Percentiles rank a stretch among this genome's conserved stretches.
Conservation (phyloP, 2,329 filamentous ascomycete species). For the Diaporthe humulicola region DNA sequence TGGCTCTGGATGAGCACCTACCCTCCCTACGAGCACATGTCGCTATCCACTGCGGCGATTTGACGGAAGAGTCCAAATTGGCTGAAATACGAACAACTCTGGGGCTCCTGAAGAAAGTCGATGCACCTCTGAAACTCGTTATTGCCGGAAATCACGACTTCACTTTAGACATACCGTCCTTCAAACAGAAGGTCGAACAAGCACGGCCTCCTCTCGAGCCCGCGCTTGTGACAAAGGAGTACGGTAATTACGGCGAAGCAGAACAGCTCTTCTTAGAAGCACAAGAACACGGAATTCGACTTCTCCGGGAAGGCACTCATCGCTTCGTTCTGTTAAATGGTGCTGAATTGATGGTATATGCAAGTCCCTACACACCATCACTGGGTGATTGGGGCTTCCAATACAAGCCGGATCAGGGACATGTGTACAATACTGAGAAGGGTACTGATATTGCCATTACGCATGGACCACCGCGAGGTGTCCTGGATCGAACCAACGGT, state of each 20-base stretch:
- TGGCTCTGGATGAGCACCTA: conserved; percentile 38
- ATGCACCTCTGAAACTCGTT: conserved; percentile 64
- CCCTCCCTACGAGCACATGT: conserved; percentile 55
- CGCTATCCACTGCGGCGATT: conserved; percentile 65
- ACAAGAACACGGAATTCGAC: conserved; percentile 55
- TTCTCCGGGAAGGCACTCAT: conserved; percentile 65
- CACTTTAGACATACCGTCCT: conserved; percentile 52
- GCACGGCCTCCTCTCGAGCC: conserved; percentile 37
- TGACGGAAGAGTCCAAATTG: conserved; percentile 58
- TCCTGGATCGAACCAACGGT: conserved; percentile 59
- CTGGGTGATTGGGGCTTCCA: conserved; percentile 63
- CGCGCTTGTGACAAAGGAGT: conserved; percentile 47
- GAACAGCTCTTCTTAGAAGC: conserved; percentile 55
- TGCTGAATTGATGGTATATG: conserved; percentile 62
- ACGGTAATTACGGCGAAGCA: conserved; percentile 55
- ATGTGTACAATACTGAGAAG: conserved; percentile 53
- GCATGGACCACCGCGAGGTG: conserved; percentile 66
- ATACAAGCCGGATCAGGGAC: conserved; percentile 54
- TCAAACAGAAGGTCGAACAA: conserved; percentile 44
- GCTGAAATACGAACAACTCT: conserved; percentile 57
- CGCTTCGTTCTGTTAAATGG: conserved; percentile 63
- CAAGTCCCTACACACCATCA: conserved; percentile 66
- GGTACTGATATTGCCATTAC: conserved; percentile 64
- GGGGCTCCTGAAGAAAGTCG: conserved; percentile 55
- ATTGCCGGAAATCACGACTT: conserved; percentile 70